Conservation (phyloP, 2,329 filamentous ascomycete genomes). For the Metarhizium album region DNA sequence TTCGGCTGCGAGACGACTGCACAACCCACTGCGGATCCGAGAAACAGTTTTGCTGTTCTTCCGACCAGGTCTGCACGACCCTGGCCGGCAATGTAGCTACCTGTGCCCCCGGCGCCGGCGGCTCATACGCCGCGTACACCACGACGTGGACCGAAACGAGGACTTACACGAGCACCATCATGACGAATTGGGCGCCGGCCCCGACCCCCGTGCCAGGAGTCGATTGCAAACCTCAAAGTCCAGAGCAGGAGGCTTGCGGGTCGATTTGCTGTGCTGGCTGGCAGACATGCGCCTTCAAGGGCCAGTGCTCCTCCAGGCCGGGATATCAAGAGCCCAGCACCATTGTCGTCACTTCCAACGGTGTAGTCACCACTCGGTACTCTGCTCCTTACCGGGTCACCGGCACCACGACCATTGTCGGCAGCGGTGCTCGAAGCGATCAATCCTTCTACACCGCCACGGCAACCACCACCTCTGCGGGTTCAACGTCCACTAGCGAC, state of each 20-base stretch:
- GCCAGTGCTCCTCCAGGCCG: slow-evolving; percentile 47
- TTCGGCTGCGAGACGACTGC: slow-evolving; percentile 38
- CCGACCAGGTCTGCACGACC: slow-evolving; percentile 41
- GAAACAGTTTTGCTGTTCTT: slow-evolving; percentile 44
- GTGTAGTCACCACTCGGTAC: slow-evolving; percentile 44
- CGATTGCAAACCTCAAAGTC: slow-evolving; percentile 39
- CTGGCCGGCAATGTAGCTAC: slow-evolving; percentile 35
- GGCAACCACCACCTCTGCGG: slow-evolving; percentile 40
- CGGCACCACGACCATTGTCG: slow-evolving; percentile 42
- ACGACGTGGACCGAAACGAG: slow-evolving; percentile 51
- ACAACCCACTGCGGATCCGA: slow-evolving; percentile 42
- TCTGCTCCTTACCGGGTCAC: slow-evolving; percentile 41
- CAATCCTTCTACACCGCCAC: slow-evolving; percentile 34
- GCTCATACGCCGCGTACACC: slow-evolving; percentile 30
- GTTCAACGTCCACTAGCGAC: slow-evolving; percentile 33
- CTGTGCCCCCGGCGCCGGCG: slow-evolving; percentile 30
- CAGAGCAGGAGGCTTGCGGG: slow-evolving; percentile 53
- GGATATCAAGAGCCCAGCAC: slow-evolving; percentile 33
- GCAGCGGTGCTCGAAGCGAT: slow-evolving; percentile 37
- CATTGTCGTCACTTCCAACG: slow-evolving; percentile 33
- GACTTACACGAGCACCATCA: slow-evolving; percentile 49
- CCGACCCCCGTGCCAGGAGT: slow-evolving; percentile 32
- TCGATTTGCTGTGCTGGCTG: slow-evolving; percentile 57
- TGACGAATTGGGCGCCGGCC: slow-evolving; percentile 35
- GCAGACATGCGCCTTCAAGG: slow-evolving; percentile 53